Evolutionary conservation across 2,329 filamentous ascomycete species (phyloP).

Genomic region (Fusarium veterinarium): DNA sequence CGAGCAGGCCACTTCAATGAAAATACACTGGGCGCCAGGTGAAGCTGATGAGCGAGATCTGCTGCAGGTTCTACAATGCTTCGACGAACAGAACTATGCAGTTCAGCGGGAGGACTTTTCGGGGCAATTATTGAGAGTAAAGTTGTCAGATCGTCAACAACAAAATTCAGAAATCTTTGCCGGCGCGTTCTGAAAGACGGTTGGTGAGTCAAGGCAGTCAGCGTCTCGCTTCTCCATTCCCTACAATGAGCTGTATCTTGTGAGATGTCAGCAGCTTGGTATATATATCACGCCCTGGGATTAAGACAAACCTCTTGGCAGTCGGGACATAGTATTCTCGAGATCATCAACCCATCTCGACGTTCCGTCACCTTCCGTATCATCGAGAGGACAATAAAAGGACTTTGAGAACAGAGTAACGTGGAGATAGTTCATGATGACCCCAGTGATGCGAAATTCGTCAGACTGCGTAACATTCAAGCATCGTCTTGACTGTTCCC

Average conservation of each 20-base stretch:
- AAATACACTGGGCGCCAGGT: slow-evolving; percentile 50
- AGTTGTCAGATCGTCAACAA: slow-evolving; percentile 50
- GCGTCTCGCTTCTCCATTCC: slow-evolving; percentile 53
- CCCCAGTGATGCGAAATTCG: slow-evolving; percentile 51
- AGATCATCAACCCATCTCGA: slow-evolving; percentile 50
- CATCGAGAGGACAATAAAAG: slow-evolving; percentile 53
- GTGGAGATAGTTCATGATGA: slow-evolving; percentile 54
- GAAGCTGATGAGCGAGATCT: slow-evolving; percentile 52
- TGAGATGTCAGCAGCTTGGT: slow-evolving; percentile 14
- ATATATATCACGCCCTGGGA: neutral
- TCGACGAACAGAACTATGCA: slow-evolving; percentile 49
- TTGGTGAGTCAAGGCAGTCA: slow-evolving; percentile 50
- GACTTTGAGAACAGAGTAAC: slow-evolving; percentile 51
- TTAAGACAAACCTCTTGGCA: slow-evolving; percentile 47
- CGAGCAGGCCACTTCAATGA: slow-evolving; percentile 54
- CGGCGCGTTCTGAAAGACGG: slow-evolving; percentile 47
- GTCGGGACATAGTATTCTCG: slow-evolving; percentile 48
- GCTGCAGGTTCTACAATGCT: slow-evolving; percentile 51
- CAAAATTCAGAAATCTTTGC: slow-evolving; percentile 43
- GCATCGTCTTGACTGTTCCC: slow-evolving; percentile 51
- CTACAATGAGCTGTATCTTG: slow-evolving; percentile 50
- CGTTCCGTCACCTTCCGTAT: slow-evolving; percentile 46
- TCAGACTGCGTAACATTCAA: slow-evolving; percentile 48
- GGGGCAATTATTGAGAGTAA: slow-evolving; percentile 48
- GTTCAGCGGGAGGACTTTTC: slow-evolving; percentile 41